Evolutionary conservation across 768 basidiomycete genomes (phyloP).

Genomic region (Boletus vermiculosoides): DNA sequence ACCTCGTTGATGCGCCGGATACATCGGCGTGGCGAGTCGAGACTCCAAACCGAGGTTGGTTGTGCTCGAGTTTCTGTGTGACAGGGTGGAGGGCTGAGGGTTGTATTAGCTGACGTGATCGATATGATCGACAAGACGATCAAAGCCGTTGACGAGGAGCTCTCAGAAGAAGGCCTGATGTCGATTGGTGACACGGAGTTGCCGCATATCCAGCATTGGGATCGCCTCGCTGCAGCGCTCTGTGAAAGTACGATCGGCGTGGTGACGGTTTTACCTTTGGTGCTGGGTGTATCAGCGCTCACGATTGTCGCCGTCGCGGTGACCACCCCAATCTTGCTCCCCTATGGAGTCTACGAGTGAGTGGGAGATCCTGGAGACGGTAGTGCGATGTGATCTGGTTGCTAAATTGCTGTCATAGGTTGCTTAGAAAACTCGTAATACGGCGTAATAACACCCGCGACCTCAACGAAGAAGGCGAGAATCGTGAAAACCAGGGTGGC

Average conservation of each 20-base stretch:
- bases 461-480: no score
- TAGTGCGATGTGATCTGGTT: neutral
- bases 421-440: neutral
- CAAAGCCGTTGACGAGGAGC: slow-evolving; percentile 6
- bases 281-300: slow-evolving; percentile 6
- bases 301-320: neutral
- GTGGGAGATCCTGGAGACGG: neutral
- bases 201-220: slow-evolving; percentile 13
- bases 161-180: slow-evolving; percentile 11
- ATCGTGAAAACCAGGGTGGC: no score
- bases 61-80: neutral
- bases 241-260: neutral
- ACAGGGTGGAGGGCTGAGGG: neutral
- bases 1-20: neutral
- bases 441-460: neutral
- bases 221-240: slow-evolving; percentile 5
- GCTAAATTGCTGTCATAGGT: neutral
- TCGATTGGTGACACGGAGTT: slow-evolving; percentile 5
- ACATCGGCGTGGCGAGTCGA: neutral
- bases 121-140: slow-evolving; percentile 1
- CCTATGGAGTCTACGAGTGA: neutral
- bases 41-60: neutral
- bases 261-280: neutral
- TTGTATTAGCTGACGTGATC: neutral
- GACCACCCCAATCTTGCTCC: neutral